A percentile compares a stretch with the other conserved stretches of the same genome.
Conservation (phyloP, 2,329 filamentous ascomycete species). For the Nothopassalora personata region DNA sequence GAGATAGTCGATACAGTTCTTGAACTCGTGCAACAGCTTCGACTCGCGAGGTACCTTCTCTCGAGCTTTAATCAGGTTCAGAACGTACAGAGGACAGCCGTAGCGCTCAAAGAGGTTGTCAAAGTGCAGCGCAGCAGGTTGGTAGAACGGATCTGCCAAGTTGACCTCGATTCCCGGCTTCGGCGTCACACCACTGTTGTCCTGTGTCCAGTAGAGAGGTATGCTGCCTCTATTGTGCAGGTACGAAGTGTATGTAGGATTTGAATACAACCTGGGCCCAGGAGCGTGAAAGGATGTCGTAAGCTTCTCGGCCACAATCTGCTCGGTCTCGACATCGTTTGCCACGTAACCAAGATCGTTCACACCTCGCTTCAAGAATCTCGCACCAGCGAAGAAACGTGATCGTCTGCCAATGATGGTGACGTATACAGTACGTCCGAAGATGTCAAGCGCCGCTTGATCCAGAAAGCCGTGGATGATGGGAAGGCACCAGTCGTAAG, state of each 20-base stretch:
- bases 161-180: conserved; percentile 96
- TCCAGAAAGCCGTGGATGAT: conserved; percentile 96
- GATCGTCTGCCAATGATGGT: conserved; percentile 91
- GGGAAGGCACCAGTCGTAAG: conserved; percentile 92
- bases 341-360: conserved; percentile 95
- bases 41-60: conserved; percentile 88
- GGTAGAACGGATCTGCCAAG: conserved; percentile 93
- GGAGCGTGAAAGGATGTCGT: conserved; percentile 95
- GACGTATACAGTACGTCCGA: conserved; percentile 83
- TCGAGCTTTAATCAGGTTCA: conserved; percentile 81
- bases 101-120: conserved; percentile 92
- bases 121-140: conserved; percentile 87
- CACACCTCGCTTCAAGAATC: conserved; percentile 88
- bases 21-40: conserved; percentile 82
- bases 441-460: conserved; percentile 69
- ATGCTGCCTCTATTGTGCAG: conserved; percentile 96
- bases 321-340: conserved; percentile 97
- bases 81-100: conserved; percentile 81
- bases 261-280: conserved; percentile 77
- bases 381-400: conserved; percentile 85
- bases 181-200: conserved; percentile 88
- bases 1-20: conserved; percentile 79
- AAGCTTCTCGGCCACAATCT: conserved; percentile 90
- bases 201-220: conserved; percentile 94
- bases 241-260: conserved; percentile 89